Base-by-base conservation (phyloP, 345 rosid species). In the Linum trigynum region DNA sequence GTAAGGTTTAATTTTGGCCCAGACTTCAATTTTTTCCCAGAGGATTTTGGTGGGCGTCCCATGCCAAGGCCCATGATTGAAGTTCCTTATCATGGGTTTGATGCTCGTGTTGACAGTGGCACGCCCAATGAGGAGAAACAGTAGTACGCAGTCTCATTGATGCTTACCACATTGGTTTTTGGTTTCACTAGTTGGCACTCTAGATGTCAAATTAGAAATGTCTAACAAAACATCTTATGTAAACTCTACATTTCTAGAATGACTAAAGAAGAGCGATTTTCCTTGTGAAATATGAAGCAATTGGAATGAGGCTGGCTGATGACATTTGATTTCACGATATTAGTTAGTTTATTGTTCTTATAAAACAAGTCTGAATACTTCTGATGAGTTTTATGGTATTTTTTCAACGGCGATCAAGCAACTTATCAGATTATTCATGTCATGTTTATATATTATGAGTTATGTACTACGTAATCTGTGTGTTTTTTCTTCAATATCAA, bases 1-100 rank as follows among this genome's bases (percentile, higher is more conserved):
- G 97, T 94, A 69, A 88, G 78, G 82, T 94, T 94, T 79, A 90
- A 90, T 80, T 94, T 90, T 63, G 99, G 99, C 51, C 99, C 97
- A 3, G 77, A 84, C 63, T 90, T 90, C 71, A 96, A 86, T 53
- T 75, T 43, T 72, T 85, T 80, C 68, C 96, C 95, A 0, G 83
- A 78, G 65, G 87, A 85, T 68, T 84, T 90, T 69, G 91, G 80
- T 43, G 97, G 81, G 16, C 86, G 87, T 67, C 81, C 86, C 2
- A 62, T 74, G 58, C 99, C 99, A 23, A 84, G 62, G 74, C 85
- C 92, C 38, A 83, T 94, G 88, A 64, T 61, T 66, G 95, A 90
- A 74, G 92, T 84, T 79, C 92, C 95, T 39, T 86, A 83, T 74
- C 87, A 82, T 65, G 95, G 84, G 42, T 81, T 64, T 78, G 90